Evolutionary conservation across 1,284 basidiomycete genomes (phyloP).

Genomic region (Trichosporon coremiiforme): DNA sequence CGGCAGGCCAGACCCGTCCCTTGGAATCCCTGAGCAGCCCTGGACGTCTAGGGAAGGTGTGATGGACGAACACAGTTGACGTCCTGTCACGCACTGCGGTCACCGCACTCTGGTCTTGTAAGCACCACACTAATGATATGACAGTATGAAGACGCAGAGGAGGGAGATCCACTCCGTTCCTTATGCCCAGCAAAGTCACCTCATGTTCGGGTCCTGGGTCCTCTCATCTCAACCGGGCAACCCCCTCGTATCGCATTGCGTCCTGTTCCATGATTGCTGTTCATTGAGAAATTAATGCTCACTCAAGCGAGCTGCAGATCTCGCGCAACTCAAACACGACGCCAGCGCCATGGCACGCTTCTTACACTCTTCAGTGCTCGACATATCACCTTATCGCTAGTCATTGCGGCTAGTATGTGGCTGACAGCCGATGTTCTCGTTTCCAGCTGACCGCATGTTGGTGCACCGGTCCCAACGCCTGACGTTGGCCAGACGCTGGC

Average conservation of each 20-base stretch:
- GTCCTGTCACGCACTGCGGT: not conserved
- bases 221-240: not conserved
- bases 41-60: constrained; percentile 1
- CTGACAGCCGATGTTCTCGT: not conserved
- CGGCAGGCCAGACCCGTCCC: not conserved
- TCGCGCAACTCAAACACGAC: not conserved
- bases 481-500: not conserved
- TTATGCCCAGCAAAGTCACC: not conserved
- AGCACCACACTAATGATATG: not conserved
- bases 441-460: too few relatives aligned
- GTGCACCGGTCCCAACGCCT: not conserved
- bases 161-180: too few relatives aligned
- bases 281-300: constrained; percentile 4
- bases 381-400: not conserved
- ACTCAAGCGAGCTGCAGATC: not conserved
- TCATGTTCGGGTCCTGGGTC: not conserved
- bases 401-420: not conserved
- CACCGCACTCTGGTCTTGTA: not conserved
- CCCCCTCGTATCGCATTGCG: not conserved
- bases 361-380: not conserved
- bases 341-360: not conserved
- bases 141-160: too few relatives aligned
- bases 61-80: not conserved
- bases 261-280: constrained; percentile 1
- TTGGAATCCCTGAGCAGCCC: not conserved